Base-by-base conservation (phyloP, 176 grass and related monocot genomes). In the Secale cereale region DNA sequence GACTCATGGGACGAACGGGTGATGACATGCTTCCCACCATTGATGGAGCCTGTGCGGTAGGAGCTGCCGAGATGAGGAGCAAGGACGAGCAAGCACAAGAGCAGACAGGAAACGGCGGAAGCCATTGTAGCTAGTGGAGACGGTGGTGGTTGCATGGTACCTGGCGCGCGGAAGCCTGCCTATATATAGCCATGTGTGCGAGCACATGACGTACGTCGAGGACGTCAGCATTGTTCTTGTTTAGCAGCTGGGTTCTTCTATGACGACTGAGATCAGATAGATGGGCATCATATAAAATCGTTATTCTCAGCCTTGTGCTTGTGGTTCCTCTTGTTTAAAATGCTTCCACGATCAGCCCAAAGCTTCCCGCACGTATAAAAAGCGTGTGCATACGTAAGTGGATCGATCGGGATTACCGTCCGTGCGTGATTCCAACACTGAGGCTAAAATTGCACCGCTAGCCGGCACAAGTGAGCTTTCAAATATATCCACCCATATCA, bases 31-130 rank as follows among this genome's bases (percentile, higher is more conserved):
- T 32, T 66, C 6, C 30, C 65, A 0, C 16, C 74, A 9, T 41
- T 10, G 68, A 4, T 40, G 68, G 13, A 41, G 22, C 35, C 12
- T n/a, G 67, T 25, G 20, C n/a, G 35, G 68, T 40, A 71, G 4
- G 79, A 70, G 10, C 22, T 77, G 26, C 86, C 48, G 31, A 69
- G 35, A 15, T 48, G 29, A 4, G 72, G 63, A 43, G 63, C 15
- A 60, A 87, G 30, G 1, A 87, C 16, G 16, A 86, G 37, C 39
- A 81, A 8, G 40, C 35, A 79, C 4, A 80, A 15, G 2, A 86
- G 52, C 9, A 80, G 22, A 7, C 3, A 35, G 2, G 12, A 19
- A 73, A 79, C 0, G 36, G 66, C 5, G 11, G 63, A 40, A 68
- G 83, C 77, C 84, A 73, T 76, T 8, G 52, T 56, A 8, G 52